Evolutionary conservation across 1,284 basidiomycete species (phyloP), one percentile per base, ranked within the genome.

Genomic region (Polyporus tsugae): DNA sequence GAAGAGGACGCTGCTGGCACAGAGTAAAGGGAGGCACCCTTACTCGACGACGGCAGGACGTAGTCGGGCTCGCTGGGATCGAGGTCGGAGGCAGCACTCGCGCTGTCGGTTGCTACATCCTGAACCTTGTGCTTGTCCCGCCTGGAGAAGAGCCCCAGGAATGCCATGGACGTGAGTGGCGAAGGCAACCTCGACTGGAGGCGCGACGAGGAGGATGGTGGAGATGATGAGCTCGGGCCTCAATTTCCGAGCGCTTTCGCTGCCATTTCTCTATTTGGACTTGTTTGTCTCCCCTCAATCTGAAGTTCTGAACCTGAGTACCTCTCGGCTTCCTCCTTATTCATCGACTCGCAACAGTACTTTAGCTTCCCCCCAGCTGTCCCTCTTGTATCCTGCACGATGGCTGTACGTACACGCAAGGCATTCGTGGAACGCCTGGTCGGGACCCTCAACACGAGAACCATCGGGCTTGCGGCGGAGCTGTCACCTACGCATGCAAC

Each of bases 81-180:
- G 67, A 73, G 68, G 70, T 66, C 67, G 52, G 73, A 72, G 25
- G 74, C 68, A 61, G 52, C 64, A 70, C 64, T 66, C 35, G 67
- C 66, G 66, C 66, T 57, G 63, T 71, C 67, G 22, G 67, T 55
- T 67, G 66, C 59, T 68, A 71, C 59, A 60, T 69, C 68, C 59
- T 65, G 65, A 11, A 70, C 64, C 73, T 74, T 77, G 66, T 72
- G 66, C 72, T 78, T 78, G 74, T 80, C 78, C 66, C 77, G 76
- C 69, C 76, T 80, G 62, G 74, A 74, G 71, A 81, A 80, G 65
- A 81, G 66, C 55, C 76, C 77, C 46, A 80, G 72, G 62, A 81
- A 70, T 9, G 78, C 73, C 79, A 77, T 75, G 67, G 73, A 63
- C 75, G 44, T 59, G 70, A 67, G 68, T 46, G 36, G 22, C 29